Evolutionary conservation across 805 yeast species (phyloP).

Genomic region (Candida montana): DNA sequence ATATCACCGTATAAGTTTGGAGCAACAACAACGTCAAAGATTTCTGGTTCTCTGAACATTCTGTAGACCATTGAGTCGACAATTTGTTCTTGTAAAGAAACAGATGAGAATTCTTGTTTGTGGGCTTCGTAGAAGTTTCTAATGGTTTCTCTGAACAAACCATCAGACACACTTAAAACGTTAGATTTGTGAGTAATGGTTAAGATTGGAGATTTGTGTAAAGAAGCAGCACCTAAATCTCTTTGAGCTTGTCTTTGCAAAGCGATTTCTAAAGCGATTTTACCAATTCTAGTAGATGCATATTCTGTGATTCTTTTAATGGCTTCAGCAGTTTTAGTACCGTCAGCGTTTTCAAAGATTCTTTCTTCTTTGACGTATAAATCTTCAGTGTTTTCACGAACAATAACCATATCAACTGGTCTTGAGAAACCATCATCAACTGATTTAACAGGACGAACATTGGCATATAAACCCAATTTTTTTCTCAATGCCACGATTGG

Average conservation of each 20-base stretch:
- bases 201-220: constrained; percentile 53
- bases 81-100: constrained; percentile 87
- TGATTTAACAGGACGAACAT: constrained; percentile 95
- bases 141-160: constrained; percentile 86
- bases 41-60: constrained; percentile 97
- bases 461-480: constrained; percentile 90
- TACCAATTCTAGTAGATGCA: constrained; percentile 83
- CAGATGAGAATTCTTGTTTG: constrained; percentile 49
- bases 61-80: constrained; percentile 99
- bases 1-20: constrained; percentile 98
- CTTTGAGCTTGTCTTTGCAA: constrained; percentile 82
- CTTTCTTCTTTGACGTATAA: constrained; percentile 91
- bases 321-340: constrained; percentile 92
- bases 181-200: constrained; percentile 97
- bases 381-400: constrained; percentile 98
- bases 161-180: constrained; percentile 88
- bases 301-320: constrained; percentile 90
- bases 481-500: constrained; percentile 99
- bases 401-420: constrained; percentile 96
- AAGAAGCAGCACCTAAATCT: constrained; percentile 50
- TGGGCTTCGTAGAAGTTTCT: constrained; percentile 43
- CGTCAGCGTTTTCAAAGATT: constrained; percentile 67
- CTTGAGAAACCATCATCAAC: constrained; percentile 72
- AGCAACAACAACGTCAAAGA: constrained; percentile 96
- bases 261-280: constrained; percentile 89